Evolutionary conservation across 2,329 filamentous ascomycete species (phyloP).

Genomic region (Coleophoma crateriformis): DNA sequence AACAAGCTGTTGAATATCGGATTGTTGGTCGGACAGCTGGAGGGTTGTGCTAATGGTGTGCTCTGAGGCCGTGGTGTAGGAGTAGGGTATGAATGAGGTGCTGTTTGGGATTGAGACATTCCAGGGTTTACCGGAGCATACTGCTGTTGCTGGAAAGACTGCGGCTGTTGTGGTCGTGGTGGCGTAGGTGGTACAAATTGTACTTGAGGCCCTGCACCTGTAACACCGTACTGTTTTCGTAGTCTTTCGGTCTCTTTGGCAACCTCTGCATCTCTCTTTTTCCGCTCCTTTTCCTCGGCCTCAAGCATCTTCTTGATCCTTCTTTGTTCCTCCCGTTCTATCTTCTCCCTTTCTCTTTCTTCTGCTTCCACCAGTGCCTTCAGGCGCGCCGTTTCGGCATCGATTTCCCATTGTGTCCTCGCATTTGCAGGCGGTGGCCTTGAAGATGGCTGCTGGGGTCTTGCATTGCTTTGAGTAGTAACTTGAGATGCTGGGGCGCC

Average conservation of each 20-base stretch:
- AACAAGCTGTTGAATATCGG: constrained; percentile 5
- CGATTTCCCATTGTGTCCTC: constrained; percentile 41
- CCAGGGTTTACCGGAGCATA: constrained; percentile 2
- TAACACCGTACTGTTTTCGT: constrained; percentile 55
- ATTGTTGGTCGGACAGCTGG: constrained; percentile 1
- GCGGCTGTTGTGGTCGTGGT: constrained; percentile 7
- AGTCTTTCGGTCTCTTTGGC: constrained; percentile 82
- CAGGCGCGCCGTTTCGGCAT: constrained; percentile 75
- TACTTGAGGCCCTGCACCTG: constrained; percentile 4
- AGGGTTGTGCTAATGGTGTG: constrained; percentile 7
- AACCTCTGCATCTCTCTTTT: constrained; percentile 50
- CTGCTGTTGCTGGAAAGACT: not conserved
- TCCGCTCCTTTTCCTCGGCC: constrained; percentile 57
- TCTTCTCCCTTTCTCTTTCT: constrained; percentile 43
- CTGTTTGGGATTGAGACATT: constrained; percentile 17
- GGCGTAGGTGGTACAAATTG: constrained; percentile 11
- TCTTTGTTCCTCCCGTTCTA: constrained; percentile 49
- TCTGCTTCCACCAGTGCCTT: constrained; percentile 41
- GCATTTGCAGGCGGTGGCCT: constrained; percentile 19
- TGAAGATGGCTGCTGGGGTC: constrained; percentile 13
- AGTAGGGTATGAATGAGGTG: constrained; percentile 19
- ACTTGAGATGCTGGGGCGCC: constrained; percentile 16
- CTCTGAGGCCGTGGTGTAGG: constrained; percentile 21
- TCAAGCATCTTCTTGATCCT: constrained; percentile 62
- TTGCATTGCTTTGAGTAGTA: constrained; percentile 6